Evolutionary conservation across 2,329 filamentous ascomycete species (phyloP), one percentile per base, ranked within the genome.

Genomic region (Shiraia sp.): DNA sequence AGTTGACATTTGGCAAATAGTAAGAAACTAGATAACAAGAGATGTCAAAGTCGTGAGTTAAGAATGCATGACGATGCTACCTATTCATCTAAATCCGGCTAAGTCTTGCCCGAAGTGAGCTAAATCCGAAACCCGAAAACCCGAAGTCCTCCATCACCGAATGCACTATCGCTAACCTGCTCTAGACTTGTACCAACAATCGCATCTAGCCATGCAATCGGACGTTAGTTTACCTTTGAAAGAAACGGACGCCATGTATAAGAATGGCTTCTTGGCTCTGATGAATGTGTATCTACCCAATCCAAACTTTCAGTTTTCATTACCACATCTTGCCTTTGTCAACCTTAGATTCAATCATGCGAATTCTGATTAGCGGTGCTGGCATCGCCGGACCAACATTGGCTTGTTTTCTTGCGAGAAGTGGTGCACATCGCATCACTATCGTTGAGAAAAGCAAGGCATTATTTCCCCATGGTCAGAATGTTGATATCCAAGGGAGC

Each of bases 401-500:
- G 14, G 66, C 69, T 12, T 61, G 53, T 43, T 63, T 52, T 40
- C 56, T 71, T 10, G 44, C 56, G 10, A 55, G 53, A 22, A 35
- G 34, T 12, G 47, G 53, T 53, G 53, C 47, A 28, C 19, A 22
- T 5, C 40, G 40, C 26, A 61, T 65, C 25, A 56, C 53, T 31
- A 54, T 77, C 29, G 49, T 76, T 22, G 75, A 76, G 40, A 69
- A 71, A 19, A 65, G 67, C 1, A 43, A 67, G 2, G 33, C 51
- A 7, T 59, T 70, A 4, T 63, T 71, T 8, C 59, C 59, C 6
- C 65, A 68, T 22, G 74, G 74, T 2, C 71, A 74, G 37, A 68
- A 71, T 32, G 55, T 76, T 33, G 74, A 77, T 49, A 63, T 76
- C 6, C 70, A 72, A 33, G 69, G 63, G 4, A 55, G 65, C 3